phyloP scores from a whole-genome alignment of 371 early-diverging fungal species.

The Dipsacomyces acuminosporus region DNA sequence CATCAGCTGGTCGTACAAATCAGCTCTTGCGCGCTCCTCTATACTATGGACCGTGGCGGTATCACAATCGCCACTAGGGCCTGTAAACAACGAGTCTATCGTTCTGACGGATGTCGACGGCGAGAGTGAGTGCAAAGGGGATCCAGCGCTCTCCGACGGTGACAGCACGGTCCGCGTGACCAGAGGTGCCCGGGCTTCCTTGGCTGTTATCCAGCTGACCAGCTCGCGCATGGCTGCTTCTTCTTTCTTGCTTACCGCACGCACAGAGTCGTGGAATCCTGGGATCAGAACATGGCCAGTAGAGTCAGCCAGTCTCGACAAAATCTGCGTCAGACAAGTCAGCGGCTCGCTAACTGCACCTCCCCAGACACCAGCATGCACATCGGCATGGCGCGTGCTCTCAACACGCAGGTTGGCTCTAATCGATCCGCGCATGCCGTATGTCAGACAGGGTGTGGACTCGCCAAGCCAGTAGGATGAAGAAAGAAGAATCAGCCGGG shows the following conservation, averaged over 20 bases:
- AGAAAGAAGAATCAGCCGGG: slow-evolving; percentile 67
- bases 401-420: slow-evolving; percentile 61
- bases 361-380: slow-evolving; percentile 82
- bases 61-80: too few species aligned
- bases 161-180: slow-evolving; percentile 14
- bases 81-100: slow-evolving; percentile 10
- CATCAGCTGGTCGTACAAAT: slow-evolving; percentile 56
- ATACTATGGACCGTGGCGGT: too few species aligned
- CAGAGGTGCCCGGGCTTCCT: slow-evolving; percentile 29
- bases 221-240: slow-evolving; percentile 27
- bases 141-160: slow-evolving; percentile 22
- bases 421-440: slow-evolving; percentile 71
- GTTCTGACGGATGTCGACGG: slow-evolving; percentile 8
- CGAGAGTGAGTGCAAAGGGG: slow-evolving; percentile 10
- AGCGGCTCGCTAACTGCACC: slow-evolving; percentile 79
- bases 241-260: slow-evolving; percentile 29
- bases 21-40: slow-evolving; percentile 11
- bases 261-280: slow-evolving; percentile 50
- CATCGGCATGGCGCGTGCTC: slow-evolving; percentile 56
- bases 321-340: slow-evolving; percentile 64
- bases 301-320: slow-evolving; percentile 54
- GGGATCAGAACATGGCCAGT: slow-evolving; percentile 64
- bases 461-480: slow-evolving; percentile 71
- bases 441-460: slow-evolving; percentile 62
- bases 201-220: slow-evolving; percentile 24